Base-by-base conservation (phyloP, 176 grass and related monocot species). In the Olyra latifolia region DNA sequence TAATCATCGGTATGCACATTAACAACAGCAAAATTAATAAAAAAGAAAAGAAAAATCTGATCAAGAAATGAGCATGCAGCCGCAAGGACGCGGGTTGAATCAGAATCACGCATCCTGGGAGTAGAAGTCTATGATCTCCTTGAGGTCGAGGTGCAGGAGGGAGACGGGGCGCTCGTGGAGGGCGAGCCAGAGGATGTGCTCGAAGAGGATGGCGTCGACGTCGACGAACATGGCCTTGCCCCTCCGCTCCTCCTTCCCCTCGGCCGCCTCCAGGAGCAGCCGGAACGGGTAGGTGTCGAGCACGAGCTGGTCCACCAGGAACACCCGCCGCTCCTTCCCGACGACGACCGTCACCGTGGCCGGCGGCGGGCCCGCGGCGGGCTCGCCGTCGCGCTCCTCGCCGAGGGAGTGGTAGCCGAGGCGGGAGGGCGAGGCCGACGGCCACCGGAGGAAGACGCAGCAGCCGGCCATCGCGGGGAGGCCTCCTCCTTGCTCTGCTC, bases 61-160 rank as follows among this genome's bases (percentile, higher is more conserved):
- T 65, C 16, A 67, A 66, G 62, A 50, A 56, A 76, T 66, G 67
- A 70, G 56, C 28, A 61, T 32, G 6, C 67, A 20, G 16, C 0
- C 1, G 14, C 41, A 72, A 43, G 72, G 61, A 75, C 22, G 11
- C 6, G 11, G 59, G 42, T 7, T 5, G 30, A 20, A 27, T 29
- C 32, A 13, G 40, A 72, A 29, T 94, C 92, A 94, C 8, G 72
- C 91, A 79, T 99, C 96, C 88, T 87, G 90, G 27, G 96, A 85
- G 81, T 99, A 99, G 78, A 99, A 99, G 41, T 99, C 96, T 60
- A 99, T 91, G 82, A 99, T 99, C 82, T 99, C 96, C 84, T 85
- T 91, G 82, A 99, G 88, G 71, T 99, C 92, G 73, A 86, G 84
- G 67, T 91, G 86, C 8, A 91, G 77, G 69, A 93, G 72, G 19